Conservation (phyloP, 192 early-diverging fungal genomes). For the Mortierella claussenii region DNA sequence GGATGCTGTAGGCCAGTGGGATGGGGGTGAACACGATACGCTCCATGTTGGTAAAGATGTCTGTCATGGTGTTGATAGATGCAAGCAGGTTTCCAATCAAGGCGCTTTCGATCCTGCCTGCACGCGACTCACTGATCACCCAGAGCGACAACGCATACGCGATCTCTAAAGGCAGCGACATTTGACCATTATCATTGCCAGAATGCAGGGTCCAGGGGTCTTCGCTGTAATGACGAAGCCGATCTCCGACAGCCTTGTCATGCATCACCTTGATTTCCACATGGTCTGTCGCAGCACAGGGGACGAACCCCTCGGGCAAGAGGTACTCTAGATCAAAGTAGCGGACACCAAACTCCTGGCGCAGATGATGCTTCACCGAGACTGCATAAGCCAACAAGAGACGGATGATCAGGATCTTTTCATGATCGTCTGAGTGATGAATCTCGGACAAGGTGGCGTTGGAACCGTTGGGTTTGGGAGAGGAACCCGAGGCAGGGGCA, state of each 20-base stretch:
- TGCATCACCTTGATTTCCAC: slow-evolving; percentile 31
- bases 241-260: slow-evolving; percentile 29
- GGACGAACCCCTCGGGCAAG: slow-evolving; percentile 54
- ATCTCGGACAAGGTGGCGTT: slow-evolving; percentile 21
- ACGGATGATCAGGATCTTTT: slow-evolving; percentile 57
- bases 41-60: slow-evolving; percentile 66
- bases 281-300: slow-evolving; percentile 37
- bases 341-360: slow-evolving; percentile 63
- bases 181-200: slow-evolving; percentile 47
- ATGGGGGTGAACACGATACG: slow-evolving; percentile 76
- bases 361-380: slow-evolving; percentile 60
- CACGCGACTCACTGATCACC: slow-evolving; percentile 40
- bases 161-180: slow-evolving; percentile 54
- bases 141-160: slow-evolving; percentile 47
- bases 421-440: slow-evolving; percentile 40
- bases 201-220: slow-evolving; percentile 27
- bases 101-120: slow-evolving; percentile 37
- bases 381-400: slow-evolving; percentile 58
- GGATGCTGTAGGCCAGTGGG: slow-evolving; percentile 76
- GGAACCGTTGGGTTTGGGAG: slow-evolving; percentile 2
- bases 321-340: slow-evolving; percentile 63
- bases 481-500: not conserved
- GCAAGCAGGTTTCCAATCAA: slow-evolving; percentile 36
- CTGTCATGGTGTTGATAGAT: slow-evolving; percentile 48
- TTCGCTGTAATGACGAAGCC: slow-evolving; percentile 45